Evolutionary conservation across 1,284 basidiomycete genomes (phyloP).

Genomic region (Cerioporus squamosus): DNA sequence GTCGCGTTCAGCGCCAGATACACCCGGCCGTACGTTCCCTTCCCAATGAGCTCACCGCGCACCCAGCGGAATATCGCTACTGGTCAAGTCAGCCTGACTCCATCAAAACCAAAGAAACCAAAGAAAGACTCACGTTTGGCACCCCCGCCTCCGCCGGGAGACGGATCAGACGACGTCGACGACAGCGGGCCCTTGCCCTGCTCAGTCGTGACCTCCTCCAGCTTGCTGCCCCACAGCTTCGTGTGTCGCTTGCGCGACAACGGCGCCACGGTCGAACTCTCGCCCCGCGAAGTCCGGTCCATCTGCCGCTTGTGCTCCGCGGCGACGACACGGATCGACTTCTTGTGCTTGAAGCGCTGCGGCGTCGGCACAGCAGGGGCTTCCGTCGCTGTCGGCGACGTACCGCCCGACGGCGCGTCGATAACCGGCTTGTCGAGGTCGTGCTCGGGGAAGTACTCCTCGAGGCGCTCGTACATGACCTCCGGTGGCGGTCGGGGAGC

Average conservation of each 20-base stretch:
- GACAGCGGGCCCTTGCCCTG: slow-evolving; percentile 54
- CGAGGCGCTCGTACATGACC: slow-evolving; percentile 91
- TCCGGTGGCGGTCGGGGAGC: slow-evolving; percentile 92
- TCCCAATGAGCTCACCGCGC: slow-evolving; percentile 95
- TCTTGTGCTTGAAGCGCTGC: slow-evolving; percentile 63
- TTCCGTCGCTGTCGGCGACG: slow-evolving; percentile 77
- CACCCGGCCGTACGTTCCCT: slow-evolving; percentile 95
- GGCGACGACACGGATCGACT: slow-evolving; percentile 93
- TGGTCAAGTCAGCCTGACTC: slow-evolving; percentile 1
- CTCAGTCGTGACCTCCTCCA: slow-evolving; percentile 91
- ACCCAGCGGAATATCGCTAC: slow-evolving; percentile 97
- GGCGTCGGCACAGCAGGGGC: slow-evolving; percentile 43
- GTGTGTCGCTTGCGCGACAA: slow-evolving; percentile 84
- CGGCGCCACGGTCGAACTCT: slow-evolving; percentile 51
- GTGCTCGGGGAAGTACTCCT: slow-evolving; percentile 96
- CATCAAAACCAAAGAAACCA: slow-evolving; percentile 10
- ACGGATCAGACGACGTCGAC: slow-evolving; percentile 56
- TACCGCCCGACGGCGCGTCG: slow-evolving; percentile 79
- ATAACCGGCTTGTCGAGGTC: slow-evolving; percentile 97
- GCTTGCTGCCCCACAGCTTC: slow-evolving; percentile 93
- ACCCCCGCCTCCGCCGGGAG: slow-evolving; percentile 44
- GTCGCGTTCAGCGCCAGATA: slow-evolving; percentile 98
- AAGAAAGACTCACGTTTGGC: slow-evolving; percentile 57
- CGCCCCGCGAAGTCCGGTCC: slow-evolving; percentile 60
- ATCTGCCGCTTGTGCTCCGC: slow-evolving; percentile 77